These are phyloP conservation scores for Venturia asperata DNA, from an alignment of 2,329 filamentous ascomycete species.

Conservation along the genomic window DNA sequence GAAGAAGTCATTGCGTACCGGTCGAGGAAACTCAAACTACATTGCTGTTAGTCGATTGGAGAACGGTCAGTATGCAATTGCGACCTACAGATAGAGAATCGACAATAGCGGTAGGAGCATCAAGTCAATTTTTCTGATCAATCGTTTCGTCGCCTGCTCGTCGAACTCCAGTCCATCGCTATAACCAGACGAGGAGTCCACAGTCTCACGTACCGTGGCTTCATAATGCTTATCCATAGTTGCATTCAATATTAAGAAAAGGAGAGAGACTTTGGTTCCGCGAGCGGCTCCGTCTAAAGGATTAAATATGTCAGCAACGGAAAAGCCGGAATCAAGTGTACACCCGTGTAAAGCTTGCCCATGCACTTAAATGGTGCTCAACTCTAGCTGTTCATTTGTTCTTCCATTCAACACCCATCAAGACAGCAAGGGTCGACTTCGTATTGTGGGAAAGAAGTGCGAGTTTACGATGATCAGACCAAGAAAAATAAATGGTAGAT, in stretches of 20 bases:
- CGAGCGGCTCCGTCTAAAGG: neutral
- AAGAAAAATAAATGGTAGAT: neutral
- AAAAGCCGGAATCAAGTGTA: neutral
- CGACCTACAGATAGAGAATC: constrained; percentile 14
- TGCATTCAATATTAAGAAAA: neutral
- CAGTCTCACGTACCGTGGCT: neutral
- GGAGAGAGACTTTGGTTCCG: neutral
- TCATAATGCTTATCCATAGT: neutral
- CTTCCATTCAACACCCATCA: neutral
- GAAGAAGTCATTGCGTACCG: neutral
- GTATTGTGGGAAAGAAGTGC: neutral
- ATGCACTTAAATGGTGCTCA: neutral
- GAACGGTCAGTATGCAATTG: too few species aligned
- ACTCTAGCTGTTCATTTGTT: neutral
- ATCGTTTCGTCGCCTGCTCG: constrained; percentile 15
- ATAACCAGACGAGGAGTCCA: neutral
- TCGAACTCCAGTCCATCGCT: constrained; percentile 2
- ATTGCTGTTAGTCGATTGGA: neutral
- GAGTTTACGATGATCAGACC: neutral
- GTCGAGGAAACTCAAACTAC: constrained; percentile 13
- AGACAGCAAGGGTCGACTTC: neutral
- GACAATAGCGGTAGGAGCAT: constrained; percentile 10
- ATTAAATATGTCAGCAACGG: neutral
- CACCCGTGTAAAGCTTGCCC: neutral
- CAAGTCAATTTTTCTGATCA: constrained; percentile 16